phyloP scores from a whole-genome alignment of 805 yeast species.

The Metschnikowia henanensis region DNA sequence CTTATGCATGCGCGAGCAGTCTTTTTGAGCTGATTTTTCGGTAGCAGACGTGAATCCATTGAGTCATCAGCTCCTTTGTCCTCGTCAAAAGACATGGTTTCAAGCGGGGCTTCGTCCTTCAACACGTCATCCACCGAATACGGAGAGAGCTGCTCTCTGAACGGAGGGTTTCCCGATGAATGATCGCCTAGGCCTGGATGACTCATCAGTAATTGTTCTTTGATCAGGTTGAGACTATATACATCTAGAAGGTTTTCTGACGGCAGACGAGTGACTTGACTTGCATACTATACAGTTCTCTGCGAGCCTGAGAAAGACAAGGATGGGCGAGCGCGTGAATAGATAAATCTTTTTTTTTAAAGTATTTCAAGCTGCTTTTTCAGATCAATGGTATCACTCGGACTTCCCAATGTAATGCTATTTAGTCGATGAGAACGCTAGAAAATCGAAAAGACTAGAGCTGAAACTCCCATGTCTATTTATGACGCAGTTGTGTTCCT shows the following conservation, averaged over 20 bases:
- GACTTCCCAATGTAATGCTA: no score
- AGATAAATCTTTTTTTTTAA: no score
- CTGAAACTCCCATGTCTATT: no score
- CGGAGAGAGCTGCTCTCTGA: not conserved
- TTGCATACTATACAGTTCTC: slow-evolving; percentile 5
- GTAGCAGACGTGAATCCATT: slow-evolving; percentile 1
- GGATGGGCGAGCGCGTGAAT: not conserved
- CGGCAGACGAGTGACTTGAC: not conserved
- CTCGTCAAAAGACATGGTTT: slow-evolving; percentile 8
- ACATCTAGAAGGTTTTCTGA: not conserved
- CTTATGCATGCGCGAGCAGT: slow-evolving; percentile 54
- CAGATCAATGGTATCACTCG: no score
- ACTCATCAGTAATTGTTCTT: not conserved
- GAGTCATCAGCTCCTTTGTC: slow-evolving; percentile 5
- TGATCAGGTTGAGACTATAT: not conserved
- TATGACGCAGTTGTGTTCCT: no score
- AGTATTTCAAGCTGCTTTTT: no score
- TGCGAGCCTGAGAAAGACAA: slow-evolving; percentile 1
- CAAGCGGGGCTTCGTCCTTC: slow-evolving; percentile 3
- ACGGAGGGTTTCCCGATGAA: not conserved
- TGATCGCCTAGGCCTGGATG: slow-evolving; percentile 1
- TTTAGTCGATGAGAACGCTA: no score
- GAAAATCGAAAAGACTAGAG: no score
- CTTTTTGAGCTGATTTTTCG: slow-evolving; percentile 25
- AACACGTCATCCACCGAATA: not conserved